Base-by-base conservation (phyloP, 2,329 filamentous ascomycete genomes). In the Gyromitra esculenta region DNA sequence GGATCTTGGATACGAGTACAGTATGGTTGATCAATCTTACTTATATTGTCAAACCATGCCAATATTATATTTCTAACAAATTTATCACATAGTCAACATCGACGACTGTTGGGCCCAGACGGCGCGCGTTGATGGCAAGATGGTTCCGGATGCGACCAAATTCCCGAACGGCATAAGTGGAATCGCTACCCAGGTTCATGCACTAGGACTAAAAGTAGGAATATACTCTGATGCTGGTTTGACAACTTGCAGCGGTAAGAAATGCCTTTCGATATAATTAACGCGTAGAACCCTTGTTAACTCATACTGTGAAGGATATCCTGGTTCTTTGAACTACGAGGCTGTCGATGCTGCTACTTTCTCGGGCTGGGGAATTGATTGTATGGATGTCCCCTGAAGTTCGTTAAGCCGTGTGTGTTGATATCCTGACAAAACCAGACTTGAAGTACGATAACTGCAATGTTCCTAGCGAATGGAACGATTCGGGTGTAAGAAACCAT, bases 91-190 rank as follows among this genome's bases (percentile, higher is more conserved):
- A 52, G 54, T 39, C 54, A 74, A 66, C 45, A 81, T 85, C 18
- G 80, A 81, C 56, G 89, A 91, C 81, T 90, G 89, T 83, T 91
- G 87, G 87, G 87, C 78, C 80, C 80, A 31, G 81, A 76, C 11
- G 87, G 84, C 0, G 79, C 64, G 80, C 43, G 78, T 75, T 75
- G 77, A 83, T 0, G 82, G 86, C 52, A 84, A 88, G 3, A 81
- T 86, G 1, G 66, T 73, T 13, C 84, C 85, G 0, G 86, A 89
- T 77, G 81, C 82, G 0, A 81, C 78, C 1, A 87, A 86, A 74
- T 91, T 91, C 77, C 89, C 89, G 0, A 83, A 85, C n/a, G 89
- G 89, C 0, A 89, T 91, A 75, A 84, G 84, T 8, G 85, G 86
- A 0, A 81, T 87, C 1, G 88, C 88, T 0, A 83, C 87, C 35